Evolutionary conservation across 2,329 filamentous ascomycete genomes (phyloP), one percentile per base, ranked within the genome.

Genomic region (Cladosporium sp.): DNA sequence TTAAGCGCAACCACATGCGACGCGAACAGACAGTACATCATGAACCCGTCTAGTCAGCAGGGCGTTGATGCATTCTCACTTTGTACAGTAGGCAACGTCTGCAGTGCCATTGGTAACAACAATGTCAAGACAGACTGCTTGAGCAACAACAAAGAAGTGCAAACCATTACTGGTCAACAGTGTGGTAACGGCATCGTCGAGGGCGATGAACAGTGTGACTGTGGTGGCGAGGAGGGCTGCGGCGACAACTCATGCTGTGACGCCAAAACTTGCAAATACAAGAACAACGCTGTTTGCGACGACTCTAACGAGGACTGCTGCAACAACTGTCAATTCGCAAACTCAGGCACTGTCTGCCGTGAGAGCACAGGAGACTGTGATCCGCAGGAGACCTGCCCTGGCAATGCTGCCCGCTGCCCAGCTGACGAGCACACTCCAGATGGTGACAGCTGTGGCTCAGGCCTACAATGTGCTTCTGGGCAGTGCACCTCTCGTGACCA

Each of bases 141-240:
- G 42, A 87, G 85, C n/a, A 86, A 90, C 72, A 99, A 99, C 78
- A 85, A 83, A 65, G 86, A 89, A 62, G 85, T 99, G 47, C 82
- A 83, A 32, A 94, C 89, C 25, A 90, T 96, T 65, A 88, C 86
- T 0, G 90, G 88, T 56, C 88, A 87, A 65, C 87, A 92, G 70
- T 99, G 94, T 73, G 94, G 94, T 58, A 99, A 99, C 73, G 94
- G 94, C 55, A 97, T 99, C 63, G 94, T 99, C 51, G 94, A 97
- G 75, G 78, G 83, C 17, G 94, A 91, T 62, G 94, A 99, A 74
- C 89, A 99, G 54, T 99, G 94, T 74, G 94, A 99, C 74, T 99
- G 94, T 68, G 94, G 94, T 61, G 93, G 93, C 56, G 76, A 78
- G 13, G 74, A 77, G 13, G 83, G 83, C 37, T 99, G 94, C 71